Evolutionary conservation across 352 stramenopile genomes (phyloP).

Genomic region (Phytophthora podocarpi): DNA sequence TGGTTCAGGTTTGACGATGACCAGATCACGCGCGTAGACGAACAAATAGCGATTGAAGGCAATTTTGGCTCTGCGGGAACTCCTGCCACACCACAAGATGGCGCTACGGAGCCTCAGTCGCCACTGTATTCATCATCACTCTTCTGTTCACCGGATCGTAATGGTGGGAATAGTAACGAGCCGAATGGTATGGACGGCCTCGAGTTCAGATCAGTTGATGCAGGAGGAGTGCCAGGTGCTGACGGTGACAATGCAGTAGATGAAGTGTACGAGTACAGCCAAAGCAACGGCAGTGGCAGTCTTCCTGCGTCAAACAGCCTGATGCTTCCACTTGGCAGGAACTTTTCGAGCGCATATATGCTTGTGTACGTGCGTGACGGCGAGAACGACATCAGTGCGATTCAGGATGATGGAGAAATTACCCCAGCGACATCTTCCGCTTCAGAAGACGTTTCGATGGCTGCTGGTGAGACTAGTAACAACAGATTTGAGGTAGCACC

Average conservation of each 20-base stretch:
- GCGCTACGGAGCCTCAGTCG: slow-evolving; percentile 37
- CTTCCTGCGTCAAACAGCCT: slow-evolving; percentile 40
- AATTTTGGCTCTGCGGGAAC: slow-evolving; percentile 67
- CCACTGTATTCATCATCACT: slow-evolving; percentile 60
- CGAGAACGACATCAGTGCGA: slow-evolving; percentile 69
- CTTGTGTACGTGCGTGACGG: slow-evolving; percentile 87
- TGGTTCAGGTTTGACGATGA: slow-evolving; percentile 91
- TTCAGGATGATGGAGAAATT: slow-evolving; percentile 32
- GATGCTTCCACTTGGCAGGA: slow-evolving; percentile 62
- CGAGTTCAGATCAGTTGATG: slow-evolving; percentile 48
- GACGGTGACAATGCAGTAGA: slow-evolving; percentile 15
- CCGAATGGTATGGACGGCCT: slow-evolving; percentile 40
- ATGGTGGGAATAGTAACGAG: slow-evolving; percentile 21
- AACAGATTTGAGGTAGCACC: neutral
- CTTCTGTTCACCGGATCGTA: slow-evolving; percentile 50
- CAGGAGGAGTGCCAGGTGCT: slow-evolving; percentile 10
- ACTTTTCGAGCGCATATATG: slow-evolving; percentile 89
- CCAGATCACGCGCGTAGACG: slow-evolving; percentile 77
- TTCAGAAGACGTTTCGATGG: slow-evolving; percentile 24
- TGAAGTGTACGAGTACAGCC: slow-evolving; percentile 55
- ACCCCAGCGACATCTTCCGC: slow-evolving; percentile 2
- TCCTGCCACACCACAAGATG: slow-evolving; percentile 17
- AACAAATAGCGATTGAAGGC: slow-evolving; percentile 73
- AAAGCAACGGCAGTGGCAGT: slow-evolving; percentile 26
- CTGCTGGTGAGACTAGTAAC: neutral